These are phyloP conservation scores for Tylopilus balloui DNA, from an alignment of 768 basidiomycete genomes.

Conservation along the genomic window DNA sequence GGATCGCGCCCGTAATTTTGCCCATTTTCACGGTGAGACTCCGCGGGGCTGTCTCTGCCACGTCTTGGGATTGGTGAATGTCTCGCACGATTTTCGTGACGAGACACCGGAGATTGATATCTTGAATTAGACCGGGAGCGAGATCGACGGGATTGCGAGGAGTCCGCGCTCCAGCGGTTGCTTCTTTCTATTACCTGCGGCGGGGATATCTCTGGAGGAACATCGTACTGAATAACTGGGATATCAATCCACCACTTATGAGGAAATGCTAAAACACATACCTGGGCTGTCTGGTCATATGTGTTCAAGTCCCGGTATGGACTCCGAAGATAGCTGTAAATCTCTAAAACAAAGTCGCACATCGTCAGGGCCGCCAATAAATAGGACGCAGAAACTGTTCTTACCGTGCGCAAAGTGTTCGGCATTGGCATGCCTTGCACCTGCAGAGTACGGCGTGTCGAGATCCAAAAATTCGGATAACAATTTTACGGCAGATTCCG, in stretches of 20 bases:
- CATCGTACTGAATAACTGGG: slow-evolving; percentile 51
- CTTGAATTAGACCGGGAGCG: slow-evolving; percentile 28
- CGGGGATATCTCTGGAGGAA: slow-evolving; percentile 40
- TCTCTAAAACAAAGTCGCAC: slow-evolving; percentile 45
- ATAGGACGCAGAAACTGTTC: slow-evolving; percentile 18
- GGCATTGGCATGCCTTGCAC: slow-evolving; percentile 61
- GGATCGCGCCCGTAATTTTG: slow-evolving; percentile 1
- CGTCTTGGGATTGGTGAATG: neutral
- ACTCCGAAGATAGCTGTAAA: slow-evolving; percentile 85
- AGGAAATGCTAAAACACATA: slow-evolving; percentile 25
- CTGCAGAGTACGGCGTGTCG: slow-evolving; percentile 53
- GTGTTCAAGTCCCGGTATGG: slow-evolving; percentile 80
- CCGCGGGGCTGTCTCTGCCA: slow-evolving; percentile 7
- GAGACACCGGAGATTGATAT: slow-evolving; percentile 8
- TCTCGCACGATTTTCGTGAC: slow-evolving; percentile 2
- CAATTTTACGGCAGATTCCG: slow-evolving; percentile 78
- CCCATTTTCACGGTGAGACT: neutral
- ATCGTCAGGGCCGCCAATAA: neutral
- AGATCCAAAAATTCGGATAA: slow-evolving; percentile 88
- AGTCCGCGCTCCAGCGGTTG: slow-evolving; percentile 27
- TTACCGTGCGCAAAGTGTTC: slow-evolving; percentile 94
- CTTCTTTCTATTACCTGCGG: slow-evolving; percentile 25
- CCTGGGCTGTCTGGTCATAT: slow-evolving; percentile 83
- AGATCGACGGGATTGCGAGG: slow-evolving; percentile 21
- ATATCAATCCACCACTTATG: slow-evolving; percentile 6